Conservation (phyloP, 192 early-diverging fungal genomes). For the Phycomyces nitens region DNA sequence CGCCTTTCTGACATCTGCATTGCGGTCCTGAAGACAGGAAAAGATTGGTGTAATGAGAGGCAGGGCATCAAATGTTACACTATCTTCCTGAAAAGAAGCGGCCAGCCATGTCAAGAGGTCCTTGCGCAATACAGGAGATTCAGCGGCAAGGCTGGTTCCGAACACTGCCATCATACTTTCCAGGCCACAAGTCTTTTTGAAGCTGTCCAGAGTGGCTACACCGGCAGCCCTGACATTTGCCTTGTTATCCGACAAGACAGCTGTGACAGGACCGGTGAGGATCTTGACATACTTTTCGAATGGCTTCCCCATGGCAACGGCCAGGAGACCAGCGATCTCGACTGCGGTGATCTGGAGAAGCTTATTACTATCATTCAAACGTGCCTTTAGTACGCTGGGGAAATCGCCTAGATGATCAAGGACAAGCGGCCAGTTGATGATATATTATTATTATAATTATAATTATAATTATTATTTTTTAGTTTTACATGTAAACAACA, state of each 20-base stretch:
- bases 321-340: slow-evolving; percentile 75
- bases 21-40: slow-evolving; percentile 84
- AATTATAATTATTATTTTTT: background rate
- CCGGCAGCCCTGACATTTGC: slow-evolving; percentile 78
- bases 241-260: slow-evolving; percentile 87
- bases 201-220: slow-evolving; percentile 66
- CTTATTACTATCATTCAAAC: slow-evolving; percentile 89
- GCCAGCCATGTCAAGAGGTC: slow-evolving; percentile 82
- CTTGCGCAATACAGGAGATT: slow-evolving; percentile 85
- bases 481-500: too few species aligned
- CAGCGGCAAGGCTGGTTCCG: slow-evolving; percentile 63
- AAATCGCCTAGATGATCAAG: slow-evolving; percentile 56
- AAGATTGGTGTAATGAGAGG: slow-evolving; percentile 68
- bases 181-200: slow-evolving; percentile 65
- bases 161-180: slow-evolving; percentile 66
- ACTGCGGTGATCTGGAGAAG: slow-evolving; percentile 78
- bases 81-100: slow-evolving; percentile 53
- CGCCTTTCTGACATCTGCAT: slow-evolving; percentile 83
- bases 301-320: slow-evolving; percentile 81
- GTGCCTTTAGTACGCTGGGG: slow-evolving; percentile 71
- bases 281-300: slow-evolving; percentile 73
- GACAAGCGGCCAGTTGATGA: too few species aligned
- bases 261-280: slow-evolving; percentile 66
- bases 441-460: slow-evolving; percentile 2
- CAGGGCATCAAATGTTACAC: slow-evolving; percentile 56